These are phyloP conservation scores for Metschnikowia chrysomelidarum DNA, from an alignment of 805 yeast genomes.

Conservation along the genomic window DNA sequence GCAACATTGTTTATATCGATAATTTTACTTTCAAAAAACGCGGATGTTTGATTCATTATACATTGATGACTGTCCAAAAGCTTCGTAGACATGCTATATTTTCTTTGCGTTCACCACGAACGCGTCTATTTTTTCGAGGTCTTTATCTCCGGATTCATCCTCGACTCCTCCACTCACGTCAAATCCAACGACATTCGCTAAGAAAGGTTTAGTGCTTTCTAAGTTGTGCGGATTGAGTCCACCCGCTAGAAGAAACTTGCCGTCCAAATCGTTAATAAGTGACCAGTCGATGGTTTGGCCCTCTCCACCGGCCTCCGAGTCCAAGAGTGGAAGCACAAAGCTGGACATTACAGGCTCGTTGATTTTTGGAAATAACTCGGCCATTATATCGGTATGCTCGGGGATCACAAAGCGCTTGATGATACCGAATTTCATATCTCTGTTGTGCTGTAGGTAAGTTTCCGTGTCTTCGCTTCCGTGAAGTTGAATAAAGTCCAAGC, in stretches of 20 bases:
- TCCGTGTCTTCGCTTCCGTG: conserved; percentile 69
- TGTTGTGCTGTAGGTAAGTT: conserved; percentile 47
- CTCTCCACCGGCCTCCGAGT: conserved; percentile 90
- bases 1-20: neutral
- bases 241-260: conserved; percentile 75
- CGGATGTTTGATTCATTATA: too few relatives aligned
- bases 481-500: conserved; percentile 77
- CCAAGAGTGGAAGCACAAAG: conserved; percentile 65
- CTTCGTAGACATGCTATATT: conserved; percentile 4
- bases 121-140: conserved; percentile 52
- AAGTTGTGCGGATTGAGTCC: conserved; percentile 83
- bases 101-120: conserved; percentile 57
- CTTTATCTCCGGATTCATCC: conserved; percentile 65
- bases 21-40: neutral
- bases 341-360: conserved; percentile 18
- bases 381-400: conserved; percentile 42
- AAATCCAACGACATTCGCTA: conserved; percentile 73
- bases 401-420: conserved; percentile 71
- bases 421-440: conserved; percentile 49
- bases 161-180: conserved; percentile 98
- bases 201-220: conserved; percentile 39
- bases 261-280: conserved; percentile 21
- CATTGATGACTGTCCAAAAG: too few relatives aligned
- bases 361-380: conserved; percentile 17
- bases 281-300: conserved; percentile 81